A percentile compares a stretch with the other conserved stretches of the same genome.
phyloP scores from a whole-genome alignment of 495 filamentous ascomycete species.

The Annulohypoxylon moriforme region DNA sequence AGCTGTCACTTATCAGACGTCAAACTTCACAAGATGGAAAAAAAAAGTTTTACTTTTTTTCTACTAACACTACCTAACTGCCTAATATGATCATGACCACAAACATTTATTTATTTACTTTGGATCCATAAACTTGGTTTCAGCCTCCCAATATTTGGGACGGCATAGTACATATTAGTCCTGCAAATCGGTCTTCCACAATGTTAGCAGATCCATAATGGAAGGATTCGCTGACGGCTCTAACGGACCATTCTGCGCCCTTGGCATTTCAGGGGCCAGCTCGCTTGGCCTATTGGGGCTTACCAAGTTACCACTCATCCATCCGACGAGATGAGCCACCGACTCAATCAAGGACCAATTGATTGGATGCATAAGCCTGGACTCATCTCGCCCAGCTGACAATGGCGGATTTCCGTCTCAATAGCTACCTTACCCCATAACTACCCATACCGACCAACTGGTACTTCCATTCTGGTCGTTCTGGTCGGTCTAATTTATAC shows the following conservation, averaged over 20 bases:
- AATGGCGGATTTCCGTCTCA: conserved; percentile 14
- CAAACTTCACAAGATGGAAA: background rate
- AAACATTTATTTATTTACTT: conserved; percentile 7
- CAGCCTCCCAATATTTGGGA: background rate
- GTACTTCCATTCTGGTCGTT: conserved; percentile 11
- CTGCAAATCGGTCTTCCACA: background rate
- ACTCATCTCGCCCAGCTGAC: conserved; percentile 18
- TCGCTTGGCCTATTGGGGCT: conserved; percentile 21
- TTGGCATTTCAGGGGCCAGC: conserved; percentile 39
- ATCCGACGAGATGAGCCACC: conserved; percentile 24
- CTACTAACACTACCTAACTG: too few species aligned
- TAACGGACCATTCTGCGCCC: conserved; percentile 15
- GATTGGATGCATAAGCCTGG: conserved; percentile 20
- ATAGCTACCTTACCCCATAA: conserved; percentile 8
- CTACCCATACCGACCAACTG: conserved; percentile 23
- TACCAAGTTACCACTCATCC: conserved; percentile 11
- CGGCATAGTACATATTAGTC: background rate
- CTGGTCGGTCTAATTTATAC: conserved; percentile 15
- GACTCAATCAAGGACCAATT: conserved; percentile 6
- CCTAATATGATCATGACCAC: background rate
- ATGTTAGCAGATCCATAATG: background rate
- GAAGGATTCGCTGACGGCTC: conserved; percentile 25
- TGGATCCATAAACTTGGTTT: background rate
- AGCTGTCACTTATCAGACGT: background rate
- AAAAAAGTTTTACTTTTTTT: too few species aligned